Conservation (phyloP, 83 land plant species). For the Isoetes engelmannii region DNA sequence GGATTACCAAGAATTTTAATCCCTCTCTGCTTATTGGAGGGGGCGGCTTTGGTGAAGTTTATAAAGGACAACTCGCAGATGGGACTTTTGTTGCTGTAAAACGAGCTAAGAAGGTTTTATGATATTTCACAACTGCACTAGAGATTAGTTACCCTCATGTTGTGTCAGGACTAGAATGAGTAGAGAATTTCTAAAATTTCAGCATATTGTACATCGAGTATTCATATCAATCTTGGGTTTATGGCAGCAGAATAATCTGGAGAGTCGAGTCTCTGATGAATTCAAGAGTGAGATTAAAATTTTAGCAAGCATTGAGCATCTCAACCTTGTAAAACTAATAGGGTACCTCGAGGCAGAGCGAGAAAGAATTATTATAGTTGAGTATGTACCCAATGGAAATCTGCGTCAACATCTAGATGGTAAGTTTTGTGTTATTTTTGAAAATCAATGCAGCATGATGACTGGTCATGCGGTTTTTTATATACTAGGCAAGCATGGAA, state of each 20-base stretch:
- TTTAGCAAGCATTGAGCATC: constrained; percentile 59
- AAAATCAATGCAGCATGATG: too few relatives aligned
- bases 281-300: constrained; percentile 66
- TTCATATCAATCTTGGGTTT: not conserved
- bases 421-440: too few relatives aligned
- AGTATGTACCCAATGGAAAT: constrained; percentile 68
- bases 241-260: constrained; percentile 46
- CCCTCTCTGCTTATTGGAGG: constrained; percentile 31
- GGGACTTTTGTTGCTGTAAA: constrained; percentile 31
- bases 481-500: constrained; percentile 57
- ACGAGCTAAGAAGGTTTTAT: constrained; percentile 33
- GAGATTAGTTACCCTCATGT: not conserved
- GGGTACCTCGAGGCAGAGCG: constrained; percentile 55
- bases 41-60: constrained; percentile 32
- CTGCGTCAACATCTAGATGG: constrained; percentile 84
- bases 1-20: constrained; percentile 18
- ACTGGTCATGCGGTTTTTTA: too few relatives aligned
- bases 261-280: constrained; percentile 35
- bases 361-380: constrained; percentile 60
- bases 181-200: not conserved
- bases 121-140: not conserved
- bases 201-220: too few relatives aligned
- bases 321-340: constrained; percentile 54
- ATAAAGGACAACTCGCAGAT: constrained; percentile 26
- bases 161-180: not conserved